Conservation (phyloP, 176 grass and related monocot genomes). For the Rhynchospora breviuscula region DNA sequence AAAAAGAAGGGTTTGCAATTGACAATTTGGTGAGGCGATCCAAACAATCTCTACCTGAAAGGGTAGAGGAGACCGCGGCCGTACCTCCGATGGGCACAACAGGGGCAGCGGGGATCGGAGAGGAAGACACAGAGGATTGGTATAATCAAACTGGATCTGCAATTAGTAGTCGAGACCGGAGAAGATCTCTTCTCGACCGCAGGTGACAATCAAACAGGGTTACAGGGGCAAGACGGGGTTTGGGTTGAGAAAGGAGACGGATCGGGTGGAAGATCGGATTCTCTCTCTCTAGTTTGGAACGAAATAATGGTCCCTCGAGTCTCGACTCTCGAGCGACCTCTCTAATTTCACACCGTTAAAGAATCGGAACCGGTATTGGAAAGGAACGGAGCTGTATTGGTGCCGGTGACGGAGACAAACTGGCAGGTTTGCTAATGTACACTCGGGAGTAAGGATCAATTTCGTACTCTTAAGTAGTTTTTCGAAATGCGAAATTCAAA, state of each 20-base stretch:
- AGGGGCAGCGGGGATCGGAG: background rate
- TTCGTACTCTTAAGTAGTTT: no score
- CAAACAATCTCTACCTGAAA: background rate
- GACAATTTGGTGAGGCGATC: background rate
- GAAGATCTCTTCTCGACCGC: background rate
- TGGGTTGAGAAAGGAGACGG: background rate
- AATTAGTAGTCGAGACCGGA: background rate
- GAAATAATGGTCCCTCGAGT: no score
- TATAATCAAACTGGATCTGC: background rate
- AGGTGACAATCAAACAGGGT: background rate
- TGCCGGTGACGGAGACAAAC: background rate
- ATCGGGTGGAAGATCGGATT: background rate
- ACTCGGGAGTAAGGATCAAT: no score
- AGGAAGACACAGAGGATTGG: background rate
- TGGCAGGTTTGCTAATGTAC: background rate
- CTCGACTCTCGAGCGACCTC: background rate
- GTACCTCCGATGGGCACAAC: background rate
- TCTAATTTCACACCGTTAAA: background rate
- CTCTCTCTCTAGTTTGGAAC: no score
- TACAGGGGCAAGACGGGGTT: background rate
- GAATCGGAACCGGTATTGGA: background rate
- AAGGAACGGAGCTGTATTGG: background rate
- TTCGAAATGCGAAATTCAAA: no score
- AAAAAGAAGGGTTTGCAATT: background rate
- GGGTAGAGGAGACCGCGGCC: no score